A percentile compares a stretch with the other conserved stretches of the same genome.
Evolutionary conservation across 192 early-diverging fungal genomes (phyloP).

Genomic region (Diversispora epigaea): DNA sequence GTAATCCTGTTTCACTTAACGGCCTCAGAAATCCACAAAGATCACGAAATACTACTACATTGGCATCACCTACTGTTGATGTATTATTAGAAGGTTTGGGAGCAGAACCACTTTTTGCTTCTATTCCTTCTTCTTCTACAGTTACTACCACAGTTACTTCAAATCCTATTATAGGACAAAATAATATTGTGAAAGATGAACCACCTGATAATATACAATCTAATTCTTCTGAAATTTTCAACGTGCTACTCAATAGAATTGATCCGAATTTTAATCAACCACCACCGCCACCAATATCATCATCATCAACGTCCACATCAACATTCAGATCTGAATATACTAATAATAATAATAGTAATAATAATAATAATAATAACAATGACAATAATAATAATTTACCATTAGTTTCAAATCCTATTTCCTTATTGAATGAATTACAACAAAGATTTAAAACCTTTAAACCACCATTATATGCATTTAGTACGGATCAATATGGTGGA

Average conservation of each 20-base stretch:
- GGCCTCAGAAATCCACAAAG: too few species aligned
- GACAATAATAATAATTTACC: neutral
- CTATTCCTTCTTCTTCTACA: neutral
- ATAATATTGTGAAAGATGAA: neutral
- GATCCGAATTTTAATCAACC: neutral
- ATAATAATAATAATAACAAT: neutral
- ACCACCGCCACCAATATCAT: neutral
- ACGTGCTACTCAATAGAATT: neutral
- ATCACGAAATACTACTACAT: too few species aligned
- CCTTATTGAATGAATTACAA: slow-evolving; percentile 10
- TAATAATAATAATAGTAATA: neutral
- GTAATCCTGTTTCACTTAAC: too few species aligned
- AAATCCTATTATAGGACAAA: neutral
- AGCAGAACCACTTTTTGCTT: slow-evolving; percentile 15
- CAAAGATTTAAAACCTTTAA: neutral
- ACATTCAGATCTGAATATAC: too few species aligned
- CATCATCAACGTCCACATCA: neutral
- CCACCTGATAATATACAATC: too few species aligned
- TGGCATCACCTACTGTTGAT: neutral
- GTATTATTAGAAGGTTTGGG: slow-evolving; percentile 6
- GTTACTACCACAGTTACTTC: neutral
- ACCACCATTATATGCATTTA: slow-evolving; percentile 2
- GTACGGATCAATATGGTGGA: neutral
- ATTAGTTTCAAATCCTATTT: slow-evolving; percentile 10
- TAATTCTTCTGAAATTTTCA: neutral